Conservation (phyloP, 2,329 filamentous ascomycete species). For the Colletotrichum coccodes region DNA sequence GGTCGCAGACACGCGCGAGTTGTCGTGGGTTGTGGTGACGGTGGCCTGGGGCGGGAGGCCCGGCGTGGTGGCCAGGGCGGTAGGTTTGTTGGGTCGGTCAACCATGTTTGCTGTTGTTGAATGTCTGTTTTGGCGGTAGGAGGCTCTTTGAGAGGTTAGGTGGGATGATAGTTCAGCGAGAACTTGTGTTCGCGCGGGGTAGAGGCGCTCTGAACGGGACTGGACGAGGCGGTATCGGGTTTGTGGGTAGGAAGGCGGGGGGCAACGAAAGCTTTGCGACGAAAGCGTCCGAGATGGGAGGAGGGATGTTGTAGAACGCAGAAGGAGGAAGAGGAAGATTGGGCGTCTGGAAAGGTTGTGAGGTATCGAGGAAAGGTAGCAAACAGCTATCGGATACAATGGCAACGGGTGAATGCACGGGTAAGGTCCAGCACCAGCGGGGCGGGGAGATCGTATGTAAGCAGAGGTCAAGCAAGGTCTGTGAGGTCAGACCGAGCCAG, state of each 20-base stretch:
- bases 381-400: slow-evolving; percentile 3
- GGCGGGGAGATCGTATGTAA: not conserved
- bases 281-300: not conserved
- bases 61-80: slow-evolving; percentile 78
- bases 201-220: not conserved
- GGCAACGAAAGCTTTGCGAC: not conserved
- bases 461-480: not conserved
- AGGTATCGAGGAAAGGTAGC: not conserved
- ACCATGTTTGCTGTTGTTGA: slow-evolving; percentile 62
- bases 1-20: slow-evolving; percentile 78
- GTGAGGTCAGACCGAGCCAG: not conserved
- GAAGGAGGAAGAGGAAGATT: not conserved
- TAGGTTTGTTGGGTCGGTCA: slow-evolving; percentile 86
- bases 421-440: not conserved
- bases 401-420: not conserved
- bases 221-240: not conserved
- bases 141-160: not conserved
- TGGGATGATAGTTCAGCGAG: slow-evolving; percentile 6
- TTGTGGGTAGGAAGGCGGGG: not conserved
- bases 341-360: not conserved
- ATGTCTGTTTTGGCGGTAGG: not conserved
- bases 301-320: not conserved
- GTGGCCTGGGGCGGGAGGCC: slow-evolving; percentile 79
- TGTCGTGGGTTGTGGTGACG: slow-evolving; percentile 78
- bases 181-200: not conserved